Evolutionary conservation across 805 yeast genomes (phyloP), one percentile per base, ranked within the genome.

Genomic region (Yamadazyma takamatsuzukensis): DNA sequence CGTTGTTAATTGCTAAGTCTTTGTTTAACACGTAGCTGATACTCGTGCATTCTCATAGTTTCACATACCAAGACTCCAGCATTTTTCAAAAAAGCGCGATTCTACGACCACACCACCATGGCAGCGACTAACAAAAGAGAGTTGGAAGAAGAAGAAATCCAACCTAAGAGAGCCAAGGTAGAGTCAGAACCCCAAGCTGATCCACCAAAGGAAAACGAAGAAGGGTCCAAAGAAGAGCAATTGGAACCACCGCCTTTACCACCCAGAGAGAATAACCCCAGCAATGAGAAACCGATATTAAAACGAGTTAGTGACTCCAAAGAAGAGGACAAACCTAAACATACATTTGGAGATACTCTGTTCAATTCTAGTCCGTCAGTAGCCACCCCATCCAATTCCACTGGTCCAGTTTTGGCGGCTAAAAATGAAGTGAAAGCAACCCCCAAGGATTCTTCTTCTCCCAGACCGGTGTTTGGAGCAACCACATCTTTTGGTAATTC

Each of bases 381-480:
- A 8, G 37, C 43, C 5, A 40, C 37, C 8, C 32, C 34, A 13
- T 10, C 29, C 4, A 15, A 7, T 25, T 25, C 33, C 13, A n/a
- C n/a, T n/a, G n/a, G n/a, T n/a, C n/a, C n/a, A n/a, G n/a, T n/a
- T n/a, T n/a, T n/a, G n/a, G n/a, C n/a, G n/a, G n/a, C n/a, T n/a
- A n/a, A n/a, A n/a, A n/a, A n/a, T n/a, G 12, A 10, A 34, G 8
- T 16, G 14, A 6, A 7, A 6, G 15, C 16, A 19, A 28, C 31
- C 5, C 10, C 32, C 36, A 14, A 43, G 25, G 32, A 37, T 16
- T n/a, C 25, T 10, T 5, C 15, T 4, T 18, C 26, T 7, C 26
- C 29, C 4, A 41, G 34, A 33, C 61, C 61, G 1, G 61, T 57
- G 3, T 64, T 64, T 47, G 76, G 71, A 3, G 50, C 75, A 2